These are phyloP conservation scores for Aspergillus quadricinctus DNA, from an alignment of 2,329 filamentous ascomycete genomes.

Conservation along the genomic window DNA sequence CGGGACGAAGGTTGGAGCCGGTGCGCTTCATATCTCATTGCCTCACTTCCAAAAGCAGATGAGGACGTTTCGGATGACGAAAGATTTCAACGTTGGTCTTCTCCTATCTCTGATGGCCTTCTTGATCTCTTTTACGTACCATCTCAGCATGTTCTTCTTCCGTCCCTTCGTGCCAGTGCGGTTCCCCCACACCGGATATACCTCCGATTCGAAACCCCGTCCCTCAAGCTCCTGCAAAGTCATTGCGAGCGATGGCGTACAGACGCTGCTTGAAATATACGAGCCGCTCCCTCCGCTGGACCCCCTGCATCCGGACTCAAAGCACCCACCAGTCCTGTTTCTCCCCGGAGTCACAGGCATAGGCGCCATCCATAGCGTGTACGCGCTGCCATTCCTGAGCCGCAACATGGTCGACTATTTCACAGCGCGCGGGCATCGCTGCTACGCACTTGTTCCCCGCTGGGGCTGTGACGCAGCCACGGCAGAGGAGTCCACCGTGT, in stretches of 20 bases:
- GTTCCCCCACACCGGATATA: background rate
- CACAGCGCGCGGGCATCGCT: background rate
- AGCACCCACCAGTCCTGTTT: conserved; percentile 2
- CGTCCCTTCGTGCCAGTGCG: conserved; percentile 4
- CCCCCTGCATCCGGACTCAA: background rate
- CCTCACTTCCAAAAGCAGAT: conserved; percentile 9
- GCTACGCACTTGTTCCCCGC: conserved; percentile 4
- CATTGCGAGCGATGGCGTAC: no score
- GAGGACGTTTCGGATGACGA: conserved; percentile 3
- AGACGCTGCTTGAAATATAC: background rate
- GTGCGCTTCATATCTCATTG: conserved; percentile 11
- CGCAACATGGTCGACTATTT: conserved; percentile 9
- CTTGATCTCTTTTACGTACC: conserved; percentile 5
- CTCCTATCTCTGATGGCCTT: conserved; percentile 5
- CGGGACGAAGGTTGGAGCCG: conserved; percentile 5
- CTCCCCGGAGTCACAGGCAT: conserved; percentile 4
- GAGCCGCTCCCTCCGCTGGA: background rate
- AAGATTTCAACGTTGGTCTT: background rate
- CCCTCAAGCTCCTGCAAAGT: no score
- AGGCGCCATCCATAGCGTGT: background rate
- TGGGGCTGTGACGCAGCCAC: background rate
- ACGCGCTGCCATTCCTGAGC: conserved; percentile 3
- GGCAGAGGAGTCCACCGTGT: conserved; percentile 4
- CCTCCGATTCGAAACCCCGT: no score
- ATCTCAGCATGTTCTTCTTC: conserved; percentile 9